Conservation (phyloP, 257 asterid species). For the Asclepias syriaca region DNA sequence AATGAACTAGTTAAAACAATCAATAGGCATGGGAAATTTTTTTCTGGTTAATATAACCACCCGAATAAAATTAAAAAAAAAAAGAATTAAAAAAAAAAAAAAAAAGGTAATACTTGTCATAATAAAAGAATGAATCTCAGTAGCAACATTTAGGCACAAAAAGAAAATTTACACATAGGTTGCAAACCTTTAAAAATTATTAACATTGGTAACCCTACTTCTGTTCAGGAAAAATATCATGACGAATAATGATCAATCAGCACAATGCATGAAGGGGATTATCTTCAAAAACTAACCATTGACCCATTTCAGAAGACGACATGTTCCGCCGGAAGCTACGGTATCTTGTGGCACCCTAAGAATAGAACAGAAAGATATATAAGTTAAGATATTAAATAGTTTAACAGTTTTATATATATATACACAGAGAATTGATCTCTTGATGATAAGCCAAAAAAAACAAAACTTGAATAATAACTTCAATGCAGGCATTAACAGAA, state of each 20-base stretch:
- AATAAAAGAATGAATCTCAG: background rate
- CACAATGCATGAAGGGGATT: background rate
- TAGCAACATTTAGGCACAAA: background rate
- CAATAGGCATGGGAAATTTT: background rate
- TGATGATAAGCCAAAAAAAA: background rate
- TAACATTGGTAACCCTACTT: background rate
- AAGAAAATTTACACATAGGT: background rate
- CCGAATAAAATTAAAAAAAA: background rate
- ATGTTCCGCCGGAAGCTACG: constrained; percentile 81
- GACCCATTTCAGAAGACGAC: constrained; percentile 76
- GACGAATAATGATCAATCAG: background rate
- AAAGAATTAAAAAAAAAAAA: background rate
- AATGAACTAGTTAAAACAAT: background rate
- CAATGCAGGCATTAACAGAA: background rate
- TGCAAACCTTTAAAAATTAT: background rate
- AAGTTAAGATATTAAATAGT: background rate
- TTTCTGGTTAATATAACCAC: background rate
- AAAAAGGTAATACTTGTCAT: background rate
- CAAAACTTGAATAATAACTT: background rate
- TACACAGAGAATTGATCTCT: background rate
- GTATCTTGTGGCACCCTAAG: constrained; percentile 91
- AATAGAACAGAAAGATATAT: background rate
- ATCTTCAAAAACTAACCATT: constrained; percentile 52
- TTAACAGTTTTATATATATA: background rate
- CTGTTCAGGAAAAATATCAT: background rate